Evolutionary conservation across 108 stramenopile genomes (phyloP).

Genomic region (Stephanodiscus triporus): DNA sequence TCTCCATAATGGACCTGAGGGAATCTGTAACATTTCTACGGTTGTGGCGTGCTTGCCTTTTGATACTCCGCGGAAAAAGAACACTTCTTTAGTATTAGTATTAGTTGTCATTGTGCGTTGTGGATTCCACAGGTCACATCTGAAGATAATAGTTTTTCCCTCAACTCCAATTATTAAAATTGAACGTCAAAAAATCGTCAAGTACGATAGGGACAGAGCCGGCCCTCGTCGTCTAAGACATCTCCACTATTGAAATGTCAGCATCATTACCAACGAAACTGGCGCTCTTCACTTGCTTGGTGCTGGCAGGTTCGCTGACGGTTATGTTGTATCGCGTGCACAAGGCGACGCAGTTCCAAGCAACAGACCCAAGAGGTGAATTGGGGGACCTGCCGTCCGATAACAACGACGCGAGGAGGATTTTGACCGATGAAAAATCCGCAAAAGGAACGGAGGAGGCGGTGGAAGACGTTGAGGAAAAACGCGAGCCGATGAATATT

Average conservation of each 20-base stretch:
- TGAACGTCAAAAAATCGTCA: too few relatives aligned
- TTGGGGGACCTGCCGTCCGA: constrained; percentile 6
- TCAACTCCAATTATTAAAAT: too few relatives aligned
- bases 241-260: background rate
- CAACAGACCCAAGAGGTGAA: constrained; percentile 5
- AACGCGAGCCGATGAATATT: constrained; percentile 48
- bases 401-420: background rate
- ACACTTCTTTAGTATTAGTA: too few relatives aligned
- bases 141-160: too few relatives aligned
- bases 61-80: too few relatives aligned
- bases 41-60: too few relatives aligned
- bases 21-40: too few relatives aligned
- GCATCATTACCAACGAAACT: constrained; percentile 7
- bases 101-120: too few relatives aligned
- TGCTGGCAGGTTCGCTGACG: constrained; percentile 6
- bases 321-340: constrained; percentile 12
- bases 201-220: too few relatives aligned
- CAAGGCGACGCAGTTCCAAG: constrained; percentile 4
- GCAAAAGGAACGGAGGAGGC: constrained; percentile 3
- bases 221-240: too few relatives aligned
- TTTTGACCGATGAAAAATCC: background rate
- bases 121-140: too few relatives aligned
- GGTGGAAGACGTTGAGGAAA: constrained; percentile 38
- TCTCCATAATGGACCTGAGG: too few relatives aligned
- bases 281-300: constrained; percentile 11